Conservation (phyloP, 78 protist genomes). For the Isochrysis galbana region DNA sequence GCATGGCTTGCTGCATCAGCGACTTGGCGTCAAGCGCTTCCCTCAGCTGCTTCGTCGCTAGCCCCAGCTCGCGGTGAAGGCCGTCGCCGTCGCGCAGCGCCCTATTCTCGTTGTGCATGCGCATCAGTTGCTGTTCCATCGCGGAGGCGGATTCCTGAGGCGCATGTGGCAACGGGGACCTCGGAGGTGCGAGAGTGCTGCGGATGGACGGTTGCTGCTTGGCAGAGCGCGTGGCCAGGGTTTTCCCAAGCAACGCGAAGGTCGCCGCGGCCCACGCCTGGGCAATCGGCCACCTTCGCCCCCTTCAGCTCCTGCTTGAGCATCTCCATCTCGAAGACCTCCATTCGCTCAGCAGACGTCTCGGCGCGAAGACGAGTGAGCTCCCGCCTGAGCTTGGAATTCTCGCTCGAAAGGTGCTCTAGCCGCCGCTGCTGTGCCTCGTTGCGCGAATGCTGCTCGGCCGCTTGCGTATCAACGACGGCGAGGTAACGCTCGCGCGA, state of each 20-base stretch:
- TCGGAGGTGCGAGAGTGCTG: too few relatives aligned
- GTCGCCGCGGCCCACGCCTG: too few relatives aligned
- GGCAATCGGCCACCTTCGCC: too few relatives aligned
- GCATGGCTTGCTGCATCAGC: too few relatives aligned
- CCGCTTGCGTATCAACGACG: background rate
- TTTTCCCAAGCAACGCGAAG: too few relatives aligned
- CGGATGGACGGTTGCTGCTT: too few relatives aligned
- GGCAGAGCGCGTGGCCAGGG: too few relatives aligned
- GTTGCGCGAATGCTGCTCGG: background rate
- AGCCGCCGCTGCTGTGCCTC: background rate
- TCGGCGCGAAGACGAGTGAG: background rate
- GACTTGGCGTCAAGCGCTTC: too few relatives aligned
- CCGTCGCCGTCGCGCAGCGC: conserved; percentile 2
- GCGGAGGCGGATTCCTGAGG: background rate
- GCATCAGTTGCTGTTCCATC: background rate
- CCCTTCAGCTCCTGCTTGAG: background rate
- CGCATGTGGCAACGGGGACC: too few relatives aligned
- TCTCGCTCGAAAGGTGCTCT: background rate
- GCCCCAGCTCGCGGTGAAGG: background rate
- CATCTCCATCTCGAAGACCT: background rate
- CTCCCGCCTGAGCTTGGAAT: background rate
- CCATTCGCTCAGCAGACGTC: background rate
- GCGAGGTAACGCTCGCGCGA: background rate
- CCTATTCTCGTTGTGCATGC: background rate
- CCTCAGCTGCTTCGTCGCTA: too few relatives aligned